Evolutionary conservation across 2,329 filamentous ascomycete genomes (phyloP).

Genomic region (Neoscytalidium dimidiatum): DNA sequence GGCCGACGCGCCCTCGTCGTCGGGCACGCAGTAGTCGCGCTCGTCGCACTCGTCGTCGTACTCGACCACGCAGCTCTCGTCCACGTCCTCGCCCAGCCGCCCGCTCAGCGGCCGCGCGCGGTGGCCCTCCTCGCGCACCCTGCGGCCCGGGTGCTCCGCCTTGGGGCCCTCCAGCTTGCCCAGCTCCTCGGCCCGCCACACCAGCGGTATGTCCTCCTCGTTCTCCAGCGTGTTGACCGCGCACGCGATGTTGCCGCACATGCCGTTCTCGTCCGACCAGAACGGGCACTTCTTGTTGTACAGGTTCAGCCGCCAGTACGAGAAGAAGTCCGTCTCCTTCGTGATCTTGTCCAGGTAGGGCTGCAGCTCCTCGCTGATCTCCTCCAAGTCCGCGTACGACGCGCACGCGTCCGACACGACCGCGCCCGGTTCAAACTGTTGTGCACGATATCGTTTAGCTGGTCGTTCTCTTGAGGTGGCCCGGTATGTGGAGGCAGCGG

Average conservation of each 20-base stretch:
- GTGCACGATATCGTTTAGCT: neutral
- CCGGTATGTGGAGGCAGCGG: too few relatives aligned
- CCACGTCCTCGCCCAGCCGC: slow-evolving; percentile 79
- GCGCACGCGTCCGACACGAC: slow-evolving; percentile 94
- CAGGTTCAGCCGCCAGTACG: slow-evolving; percentile 92
- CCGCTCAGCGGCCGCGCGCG: slow-evolving; percentile 77
- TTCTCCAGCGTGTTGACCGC: slow-evolving; percentile 94
- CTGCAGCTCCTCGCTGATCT: slow-evolving; percentile 74
- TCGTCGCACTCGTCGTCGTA: slow-evolving; percentile 98
- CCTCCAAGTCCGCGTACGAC: slow-evolving; percentile 87
- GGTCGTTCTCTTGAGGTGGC: neutral
- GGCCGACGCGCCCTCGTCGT: slow-evolving; percentile 81
- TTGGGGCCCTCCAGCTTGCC: slow-evolving; percentile 90
- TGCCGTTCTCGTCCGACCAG: slow-evolving; percentile 88
- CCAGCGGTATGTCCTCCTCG: slow-evolving; percentile 86
- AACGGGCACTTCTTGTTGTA: slow-evolving; percentile 95
- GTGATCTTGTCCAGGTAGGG: slow-evolving; percentile 80
- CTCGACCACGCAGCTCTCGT: slow-evolving; percentile 95
- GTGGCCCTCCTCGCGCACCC: slow-evolving; percentile 67
- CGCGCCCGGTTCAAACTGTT: slow-evolving; percentile 80
- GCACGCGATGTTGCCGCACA: slow-evolving; percentile 97
- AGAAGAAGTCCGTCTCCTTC: slow-evolving; percentile 92
- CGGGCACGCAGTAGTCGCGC: slow-evolving; percentile 92
- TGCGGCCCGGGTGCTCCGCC: slow-evolving; percentile 82
- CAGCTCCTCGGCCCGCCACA: slow-evolving; percentile 90